Evolutionary conservation across 2,329 filamentous ascomycete species (phyloP), one percentile per base, ranked within the genome.

Genomic region (Fusarium sp.): DNA sequence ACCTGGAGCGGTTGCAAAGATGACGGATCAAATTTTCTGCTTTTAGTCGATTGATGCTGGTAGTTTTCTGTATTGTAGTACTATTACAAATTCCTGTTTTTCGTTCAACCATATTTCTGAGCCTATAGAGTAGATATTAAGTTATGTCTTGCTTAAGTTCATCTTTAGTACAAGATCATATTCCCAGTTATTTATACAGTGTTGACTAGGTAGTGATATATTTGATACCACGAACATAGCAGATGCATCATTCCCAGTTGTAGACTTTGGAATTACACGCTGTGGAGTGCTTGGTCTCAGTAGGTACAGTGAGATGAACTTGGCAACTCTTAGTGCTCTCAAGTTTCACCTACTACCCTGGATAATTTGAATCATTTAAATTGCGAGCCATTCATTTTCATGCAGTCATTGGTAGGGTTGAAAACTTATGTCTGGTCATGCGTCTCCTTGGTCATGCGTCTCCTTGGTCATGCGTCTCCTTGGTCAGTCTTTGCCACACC

Each of bases 21-120:
- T 88, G 79, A 82, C 81, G 0, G 89, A 91, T 73, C 85, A 90
- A 54, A 81, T 91, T 1, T 91, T 91, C 70, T 82, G 82, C 56
- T 90, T 90, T 69, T 89, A 42, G 40, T 22, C 3, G 40, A 6
- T 6, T 14, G 11, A 13, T 42, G 1, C 0, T 14, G 11, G 40
- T 42, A 2, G 40, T 3, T 22, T 1, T 42, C n/a, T 42, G 11
- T 22, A 14, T 7, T 5, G 4, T 42, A 14, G 40, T 22, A 1
- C 38, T 42, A 2, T 20, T 42, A 42, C 3, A 38, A 2, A 16
- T 38, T 38, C n/a, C 16, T 18, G 35, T 4, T 38, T 38, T 38
- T 38, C 16, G 9, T 38, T 38, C 7, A 38, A 38, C 35, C 16
- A 16, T 38, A 16, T 11, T 42, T 42, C n/a, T 13, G 10, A 20